A percentile compares a stretch with the other conserved stretches of the same genome.
Evolutionary conservation across 2,329 filamentous ascomycete genomes (phyloP).

Genomic region (Talaromyces pinophilus): DNA sequence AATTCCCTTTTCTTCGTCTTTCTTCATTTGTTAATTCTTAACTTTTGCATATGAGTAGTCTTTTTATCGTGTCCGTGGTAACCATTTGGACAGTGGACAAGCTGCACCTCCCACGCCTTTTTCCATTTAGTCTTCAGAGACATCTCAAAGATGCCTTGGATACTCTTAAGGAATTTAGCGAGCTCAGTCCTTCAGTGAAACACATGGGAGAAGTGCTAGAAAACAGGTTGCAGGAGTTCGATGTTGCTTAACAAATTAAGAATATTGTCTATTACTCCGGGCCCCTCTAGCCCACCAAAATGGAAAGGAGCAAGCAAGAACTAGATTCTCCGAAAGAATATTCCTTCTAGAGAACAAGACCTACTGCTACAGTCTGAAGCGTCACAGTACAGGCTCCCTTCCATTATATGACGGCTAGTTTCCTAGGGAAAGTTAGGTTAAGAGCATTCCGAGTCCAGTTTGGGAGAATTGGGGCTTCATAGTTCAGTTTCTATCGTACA

Average conservation of each 20-base stretch:
- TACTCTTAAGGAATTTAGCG: slow-evolving; percentile 5
- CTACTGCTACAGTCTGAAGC: background rate
- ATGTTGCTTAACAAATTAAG: background rate
- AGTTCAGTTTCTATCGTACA: background rate
- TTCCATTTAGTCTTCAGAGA: background rate
- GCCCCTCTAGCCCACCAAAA: background rate
- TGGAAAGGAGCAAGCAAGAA: background rate
- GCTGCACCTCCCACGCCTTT: background rate
- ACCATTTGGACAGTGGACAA: slow-evolving; percentile 10
- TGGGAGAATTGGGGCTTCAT: background rate
- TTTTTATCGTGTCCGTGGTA: slow-evolving; percentile 14
- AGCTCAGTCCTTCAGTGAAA: slow-evolving; percentile 9
- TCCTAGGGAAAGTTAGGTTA: background rate
- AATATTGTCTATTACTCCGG: background rate
- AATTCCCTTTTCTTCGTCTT: too few relatives aligned
- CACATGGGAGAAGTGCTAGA: slow-evolving; percentile 17
- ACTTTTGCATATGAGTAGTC: slow-evolving; percentile 3
- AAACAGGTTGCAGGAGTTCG: background rate
- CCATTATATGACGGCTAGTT: background rate
- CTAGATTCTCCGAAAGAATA: background rate
- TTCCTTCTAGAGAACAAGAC: background rate
- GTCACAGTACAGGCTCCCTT: background rate
- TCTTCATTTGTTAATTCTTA: too few relatives aligned
- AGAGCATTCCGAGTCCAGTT: background rate
- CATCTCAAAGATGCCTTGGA: slow-evolving; percentile 3